Evolutionary conservation across 345 rosid species (phyloP).

Genomic region (Populus alba): DNA sequence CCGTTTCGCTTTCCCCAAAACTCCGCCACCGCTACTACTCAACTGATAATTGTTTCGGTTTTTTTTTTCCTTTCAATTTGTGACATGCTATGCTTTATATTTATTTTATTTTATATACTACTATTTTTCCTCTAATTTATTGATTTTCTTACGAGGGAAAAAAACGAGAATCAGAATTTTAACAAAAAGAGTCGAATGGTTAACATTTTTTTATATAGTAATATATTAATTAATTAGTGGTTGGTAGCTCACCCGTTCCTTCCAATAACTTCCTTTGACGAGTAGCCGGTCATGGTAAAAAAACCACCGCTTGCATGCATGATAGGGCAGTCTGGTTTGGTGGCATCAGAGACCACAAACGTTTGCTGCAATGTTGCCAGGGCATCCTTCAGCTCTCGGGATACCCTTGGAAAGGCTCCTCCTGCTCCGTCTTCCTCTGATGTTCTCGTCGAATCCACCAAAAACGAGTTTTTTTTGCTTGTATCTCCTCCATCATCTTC

Average conservation of each 20-base stretch:
- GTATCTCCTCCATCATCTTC: constrained; percentile 37
- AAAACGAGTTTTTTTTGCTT: constrained; percentile 35
- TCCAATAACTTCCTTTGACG: constrained; percentile 76
- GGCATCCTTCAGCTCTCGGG: constrained; percentile 86
- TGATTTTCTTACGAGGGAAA: no score
- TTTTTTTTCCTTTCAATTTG: no score
- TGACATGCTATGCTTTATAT: no score
- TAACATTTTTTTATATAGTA: not conserved
- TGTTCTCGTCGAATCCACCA: constrained; percentile 45
- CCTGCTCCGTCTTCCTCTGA: constrained; percentile 62
- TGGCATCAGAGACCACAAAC: constrained; percentile 90
- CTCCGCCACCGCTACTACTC: no score
- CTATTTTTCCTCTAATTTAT: no score
- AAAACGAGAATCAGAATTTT: no score
- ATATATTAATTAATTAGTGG: no score
- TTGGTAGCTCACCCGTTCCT: constrained; percentile 68
- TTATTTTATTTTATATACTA: no score
- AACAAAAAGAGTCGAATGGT: not conserved
- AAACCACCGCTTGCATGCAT: constrained; percentile 94
- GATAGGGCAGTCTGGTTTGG: constrained; percentile 85
- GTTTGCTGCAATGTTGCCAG: constrained; percentile 87
- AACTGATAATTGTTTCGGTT: no score
- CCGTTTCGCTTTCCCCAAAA: no score
- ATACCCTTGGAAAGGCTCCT: constrained; percentile 64
- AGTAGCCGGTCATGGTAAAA: constrained; percentile 88